Evolutionary conservation across 352 stramenopile genomes (phyloP).

Genomic region (Phytophthora pisi): DNA sequence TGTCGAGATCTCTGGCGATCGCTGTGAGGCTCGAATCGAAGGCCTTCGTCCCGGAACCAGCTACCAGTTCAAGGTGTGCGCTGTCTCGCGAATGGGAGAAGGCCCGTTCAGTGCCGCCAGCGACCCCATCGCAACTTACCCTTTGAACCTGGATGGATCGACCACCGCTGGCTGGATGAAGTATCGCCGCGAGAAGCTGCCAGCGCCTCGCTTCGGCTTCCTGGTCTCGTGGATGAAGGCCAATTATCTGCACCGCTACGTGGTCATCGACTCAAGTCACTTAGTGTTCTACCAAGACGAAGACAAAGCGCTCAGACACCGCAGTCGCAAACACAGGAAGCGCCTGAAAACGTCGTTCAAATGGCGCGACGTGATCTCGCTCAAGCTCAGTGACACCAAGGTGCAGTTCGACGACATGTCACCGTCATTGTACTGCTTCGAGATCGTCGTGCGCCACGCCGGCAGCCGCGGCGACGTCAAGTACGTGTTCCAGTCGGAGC

Average conservation of each 20-base stretch:
- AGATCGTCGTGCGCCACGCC: conserved; percentile 64
- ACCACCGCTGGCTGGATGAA: conserved; percentile 90
- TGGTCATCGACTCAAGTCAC: conserved; percentile 72
- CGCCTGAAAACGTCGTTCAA: conserved; percentile 80
- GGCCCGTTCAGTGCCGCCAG: conserved; percentile 79
- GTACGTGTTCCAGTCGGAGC: conserved; percentile 81
- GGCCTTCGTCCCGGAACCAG: conserved; percentile 77
- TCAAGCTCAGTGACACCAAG: conserved; percentile 72
- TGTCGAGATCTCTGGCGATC: conserved; percentile 70
- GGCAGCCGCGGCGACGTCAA: conserved; percentile 63
- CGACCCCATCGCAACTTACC: conserved; percentile 69
- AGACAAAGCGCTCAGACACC: conserved; percentile 78
- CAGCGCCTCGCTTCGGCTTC: conserved; percentile 49
- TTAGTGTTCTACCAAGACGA: conserved; percentile 88
- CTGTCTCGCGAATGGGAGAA: conserved; percentile 87
- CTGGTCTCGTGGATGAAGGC: conserved; percentile 73
- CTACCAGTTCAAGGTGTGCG: conserved; percentile 89
- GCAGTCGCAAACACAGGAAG: conserved; percentile 74
- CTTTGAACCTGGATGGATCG: conserved; percentile 74
- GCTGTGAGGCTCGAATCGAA: conserved; percentile 65
- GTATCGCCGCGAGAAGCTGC: conserved; percentile 70
- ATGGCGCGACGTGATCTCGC: conserved; percentile 67
- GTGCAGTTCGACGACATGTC: conserved; percentile 88
- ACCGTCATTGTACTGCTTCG: conserved; percentile 80
- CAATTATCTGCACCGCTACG: conserved; percentile 83